Evolutionary conservation across 139 green algal species (phyloP).

Genomic region (Picochlorum sp.): DNA sequence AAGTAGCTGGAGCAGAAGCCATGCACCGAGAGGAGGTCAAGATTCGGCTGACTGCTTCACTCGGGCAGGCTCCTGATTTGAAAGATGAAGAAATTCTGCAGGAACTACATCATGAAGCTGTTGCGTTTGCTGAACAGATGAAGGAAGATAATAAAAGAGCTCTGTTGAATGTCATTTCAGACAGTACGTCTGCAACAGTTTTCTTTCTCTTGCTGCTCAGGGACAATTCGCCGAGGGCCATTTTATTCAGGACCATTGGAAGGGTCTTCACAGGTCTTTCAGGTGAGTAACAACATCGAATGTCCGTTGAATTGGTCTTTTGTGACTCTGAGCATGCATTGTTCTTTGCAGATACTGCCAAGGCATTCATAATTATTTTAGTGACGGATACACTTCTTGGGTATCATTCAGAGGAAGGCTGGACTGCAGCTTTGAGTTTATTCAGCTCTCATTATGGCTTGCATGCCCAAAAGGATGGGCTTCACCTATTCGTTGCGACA

Average conservation of each 20-base stretch:
- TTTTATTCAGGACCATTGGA: conserved; percentile 50
- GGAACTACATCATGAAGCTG: conserved; percentile 42
- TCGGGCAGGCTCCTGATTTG: conserved; percentile 61
- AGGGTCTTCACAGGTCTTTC: conserved; percentile 70
- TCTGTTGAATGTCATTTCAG: conserved; percentile 42
- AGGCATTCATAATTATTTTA: conserved; percentile 85
- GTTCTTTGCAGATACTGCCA: conserved; percentile 86
- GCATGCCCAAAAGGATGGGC: conserved; percentile 21
- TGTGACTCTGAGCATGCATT: no score
- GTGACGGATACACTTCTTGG: conserved; percentile 49
- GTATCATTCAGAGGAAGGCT: conserved; percentile 90
- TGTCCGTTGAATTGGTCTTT: neutral
- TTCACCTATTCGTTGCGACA: conserved; percentile 57
- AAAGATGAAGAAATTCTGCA: conserved; percentile 45
- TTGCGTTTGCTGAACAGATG: conserved; percentile 12
- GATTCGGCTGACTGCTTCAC: conserved; percentile 62
- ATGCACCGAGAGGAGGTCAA: conserved; percentile 72
- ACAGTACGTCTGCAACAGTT: conserved; percentile 43
- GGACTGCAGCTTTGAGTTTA: conserved; percentile 66
- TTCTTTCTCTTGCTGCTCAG: conserved; percentile 47
- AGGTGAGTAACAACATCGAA: no score
- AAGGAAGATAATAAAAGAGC: conserved; percentile 41
- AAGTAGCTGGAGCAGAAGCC: conserved; percentile 45
- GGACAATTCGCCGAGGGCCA: conserved; percentile 10
- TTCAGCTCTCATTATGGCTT: conserved; percentile 63